These are phyloP conservation scores for Fusarium sulawesiense DNA, from an alignment of 2,329 filamentous ascomycete genomes.

Conservation along the genomic window DNA sequence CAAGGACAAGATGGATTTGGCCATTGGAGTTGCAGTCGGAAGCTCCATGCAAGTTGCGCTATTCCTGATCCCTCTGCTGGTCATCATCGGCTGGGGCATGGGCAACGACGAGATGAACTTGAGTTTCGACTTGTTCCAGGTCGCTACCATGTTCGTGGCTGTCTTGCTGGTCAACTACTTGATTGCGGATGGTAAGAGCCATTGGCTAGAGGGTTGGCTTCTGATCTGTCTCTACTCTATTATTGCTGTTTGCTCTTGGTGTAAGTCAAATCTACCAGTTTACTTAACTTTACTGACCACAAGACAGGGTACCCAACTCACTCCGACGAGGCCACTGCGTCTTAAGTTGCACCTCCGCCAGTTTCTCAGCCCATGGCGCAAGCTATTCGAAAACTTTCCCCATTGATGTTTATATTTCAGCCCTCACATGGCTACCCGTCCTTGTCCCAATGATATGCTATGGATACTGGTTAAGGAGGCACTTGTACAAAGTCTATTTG, in stretches of 20 bases:
- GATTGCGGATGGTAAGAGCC: conserved; percentile 83
- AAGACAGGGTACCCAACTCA: conserved; percentile 38
- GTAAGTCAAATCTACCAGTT: conserved; percentile 55
- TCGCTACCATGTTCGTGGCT: conserved; percentile 85
- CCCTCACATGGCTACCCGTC: not conserved
- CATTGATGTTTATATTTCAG: conserved; percentile 1
- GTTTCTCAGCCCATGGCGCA: not conserved
- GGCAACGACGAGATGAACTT: conserved; percentile 79
- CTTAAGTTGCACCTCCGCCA: not conserved
- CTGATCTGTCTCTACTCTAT: conserved; percentile 83
- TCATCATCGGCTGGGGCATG: conserved; percentile 83
- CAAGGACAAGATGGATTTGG: conserved; percentile 88
- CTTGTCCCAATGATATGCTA: not conserved
- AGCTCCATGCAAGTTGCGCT: conserved; percentile 85
- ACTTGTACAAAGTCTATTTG: conserved; percentile 4
- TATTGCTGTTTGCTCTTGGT: conserved; percentile 76
- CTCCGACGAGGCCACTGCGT: conserved; percentile 6
- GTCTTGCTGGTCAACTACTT: conserved; percentile 89
- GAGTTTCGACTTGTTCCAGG: conserved; percentile 89
- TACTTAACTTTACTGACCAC: conserved; percentile 14
- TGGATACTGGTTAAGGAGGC: not conserved
- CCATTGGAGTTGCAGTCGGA: conserved; percentile 83
- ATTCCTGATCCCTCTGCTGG: conserved; percentile 80
- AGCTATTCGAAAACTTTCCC: not conserved
- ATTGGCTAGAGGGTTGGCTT: conserved; percentile 83